Base-by-base conservation (phyloP, 148 eudicot species). In the Diospyros kaki region DNA sequence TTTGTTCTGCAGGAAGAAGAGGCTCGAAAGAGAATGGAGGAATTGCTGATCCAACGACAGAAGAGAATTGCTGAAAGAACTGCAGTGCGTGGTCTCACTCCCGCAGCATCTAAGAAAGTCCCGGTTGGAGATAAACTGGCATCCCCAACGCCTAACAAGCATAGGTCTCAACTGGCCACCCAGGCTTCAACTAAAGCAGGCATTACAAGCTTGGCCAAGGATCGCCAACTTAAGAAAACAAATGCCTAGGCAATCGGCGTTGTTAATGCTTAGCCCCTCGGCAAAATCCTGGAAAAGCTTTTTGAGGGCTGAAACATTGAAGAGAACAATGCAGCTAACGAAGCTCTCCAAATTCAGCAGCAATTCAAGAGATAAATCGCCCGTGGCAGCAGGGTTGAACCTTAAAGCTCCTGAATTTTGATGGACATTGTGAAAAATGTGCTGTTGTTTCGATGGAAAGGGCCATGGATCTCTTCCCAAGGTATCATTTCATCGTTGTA, bases 31-130 rank as follows among this genome's bases (percentile, higher is more conserved):
- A 85, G 75, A 78, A 73, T 73, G 78, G 88, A 85, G 71, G 88
- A 80, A 68, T 9, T 77, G 42, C 58, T 69, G 40, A 53, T 83
- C 40, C 69, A 85, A 73, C 77, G 88, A 6, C 88, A 85, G 73
- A 82, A 78, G 76, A 77, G 88, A 60, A 85, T 85, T 9, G 85
- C 88, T 71, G 88, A 85, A 78, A 80, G 85, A 78, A 77, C 74
- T 64, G 88, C 85, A 66, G 75, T 83, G 39, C 74, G 66, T 53
- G 82, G 80, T 55, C 9, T 44, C 5, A 61, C 61, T 53, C 74
- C 78, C 13, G 78, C 73, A 73, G 68, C 69, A 68, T 66, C 80
- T 15, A 82, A 77, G 79, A 80, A 71, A 38, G 73, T 51, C 65
- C 78, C 78, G 0, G 74, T 52, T 4, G 81, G 77, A 75, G 71